Evolutionary conservation across 2,329 filamentous ascomycete genomes (phyloP), one percentile per base, ranked within the genome.

Genomic region (Curvularia verruculosa): DNA sequence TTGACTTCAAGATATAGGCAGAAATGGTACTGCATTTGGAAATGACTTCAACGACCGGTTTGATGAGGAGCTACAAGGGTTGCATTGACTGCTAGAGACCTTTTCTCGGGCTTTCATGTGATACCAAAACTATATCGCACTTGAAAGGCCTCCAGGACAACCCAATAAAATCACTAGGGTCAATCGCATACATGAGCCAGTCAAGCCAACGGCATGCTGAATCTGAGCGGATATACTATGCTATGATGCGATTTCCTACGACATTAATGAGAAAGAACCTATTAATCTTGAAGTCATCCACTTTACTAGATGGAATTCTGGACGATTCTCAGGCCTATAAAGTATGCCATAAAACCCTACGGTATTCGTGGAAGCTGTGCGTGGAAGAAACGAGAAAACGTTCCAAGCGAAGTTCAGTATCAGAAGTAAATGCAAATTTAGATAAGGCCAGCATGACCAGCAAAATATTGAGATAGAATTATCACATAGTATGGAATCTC

Each of bases 1-100:
- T 46, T 56, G 21, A 59, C 36, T 18, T 15, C 45, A 10, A 19
- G 1, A 8, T 23, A 12, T 52, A 58, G 59, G 49, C 36, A 59
- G 48, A 41, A 58, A 54, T 7, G 40, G 41, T 28, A 45, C 41
- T 29, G 29, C 51, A n/a, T 50, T 54, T 13, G 36, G 41, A 34
- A 43, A 59, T 18, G 29, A 21, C n/a, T 48, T 44, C 39, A 53
- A 15, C 19, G 50, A 60, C 23, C 53, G 59, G 18, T 60, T 61
- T 21, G 36, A 54, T 10, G 47, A 57, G 18, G 56, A 61, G 51
- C 43, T 61, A 18, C 37, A 29, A n/a, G 28, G 45, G 23, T 23
- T 15, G 29, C 9, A 31, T 37, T 57, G 15, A 43, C 19, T 8
- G 21, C 2, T 8, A 7, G 28, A 23, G 7, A 23, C 34, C 10